Conservation (phyloP, 257 asterid species). For the Perilla frutescens region DNA sequence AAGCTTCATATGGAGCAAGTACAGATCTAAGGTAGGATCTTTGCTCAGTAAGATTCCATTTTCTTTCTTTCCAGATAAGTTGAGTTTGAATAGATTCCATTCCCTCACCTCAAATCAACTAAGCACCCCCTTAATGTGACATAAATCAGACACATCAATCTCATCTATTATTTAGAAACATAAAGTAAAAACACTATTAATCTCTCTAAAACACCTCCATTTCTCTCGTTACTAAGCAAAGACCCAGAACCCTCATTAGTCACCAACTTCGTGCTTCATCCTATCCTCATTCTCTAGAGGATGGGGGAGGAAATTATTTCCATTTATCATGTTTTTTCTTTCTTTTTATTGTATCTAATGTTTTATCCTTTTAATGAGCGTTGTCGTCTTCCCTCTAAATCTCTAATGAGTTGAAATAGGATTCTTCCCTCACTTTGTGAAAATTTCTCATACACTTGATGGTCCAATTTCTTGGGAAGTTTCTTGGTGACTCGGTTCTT, state of each 20-base stretch:
- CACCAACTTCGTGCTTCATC: background rate
- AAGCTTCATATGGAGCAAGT: slow-evolving; percentile 39
- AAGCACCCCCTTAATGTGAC: background rate
- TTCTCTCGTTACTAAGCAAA: background rate
- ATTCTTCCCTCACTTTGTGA: background rate
- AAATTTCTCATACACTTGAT: background rate
- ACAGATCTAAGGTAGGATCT: slow-evolving; percentile 57
- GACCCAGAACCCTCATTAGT: background rate
- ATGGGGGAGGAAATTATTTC: too few relatives aligned
- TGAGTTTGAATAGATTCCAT: background rate
- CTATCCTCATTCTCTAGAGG: background rate
- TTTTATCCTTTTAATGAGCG: too few relatives aligned
- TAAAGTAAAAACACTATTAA: background rate
- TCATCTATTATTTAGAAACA: background rate
- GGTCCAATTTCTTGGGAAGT: background rate
- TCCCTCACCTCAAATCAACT: background rate
- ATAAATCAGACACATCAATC: background rate
- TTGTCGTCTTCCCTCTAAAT: too few relatives aligned
- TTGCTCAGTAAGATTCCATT: slow-evolving; percentile 12
- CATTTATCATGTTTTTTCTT: too few relatives aligned
- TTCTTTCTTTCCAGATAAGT: background rate
- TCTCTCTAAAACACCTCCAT: background rate
- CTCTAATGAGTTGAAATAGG: background rate
- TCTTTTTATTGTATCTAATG: too few relatives aligned
- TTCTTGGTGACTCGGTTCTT: background rate